Conservation (phyloP, 352 stramenopile species). For the Achlya hypogyna region DNA sequence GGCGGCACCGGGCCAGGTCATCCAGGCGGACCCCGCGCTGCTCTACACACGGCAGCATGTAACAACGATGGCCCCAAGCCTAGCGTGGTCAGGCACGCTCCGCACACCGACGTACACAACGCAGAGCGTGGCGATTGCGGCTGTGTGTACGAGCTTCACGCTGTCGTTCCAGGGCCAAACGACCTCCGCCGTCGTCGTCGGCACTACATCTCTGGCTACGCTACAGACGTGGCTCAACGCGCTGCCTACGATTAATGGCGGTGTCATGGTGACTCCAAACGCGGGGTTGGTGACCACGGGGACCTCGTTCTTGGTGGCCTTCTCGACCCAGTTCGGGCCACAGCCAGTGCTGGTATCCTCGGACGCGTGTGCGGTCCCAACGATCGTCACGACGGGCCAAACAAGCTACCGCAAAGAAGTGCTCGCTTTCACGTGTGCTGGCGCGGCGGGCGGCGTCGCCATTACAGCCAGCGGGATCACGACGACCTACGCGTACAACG, state of each 20-base stretch:
- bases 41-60: slow-evolving; percentile 49
- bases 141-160: slow-evolving; percentile 28
- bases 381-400: slow-evolving; percentile 27
- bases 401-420: slow-evolving; percentile 29
- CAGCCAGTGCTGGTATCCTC: slow-evolving; percentile 31
- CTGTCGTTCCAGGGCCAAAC: slow-evolving; percentile 41
- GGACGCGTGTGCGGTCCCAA: slow-evolving; percentile 17
- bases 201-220: slow-evolving; percentile 26
- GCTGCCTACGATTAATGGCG: slow-evolving; percentile 32
- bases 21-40: slow-evolving; percentile 39
- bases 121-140: slow-evolving; percentile 26
- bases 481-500: slow-evolving; percentile 7
- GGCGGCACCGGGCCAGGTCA: slow-evolving; percentile 35
- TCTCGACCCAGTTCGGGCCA: slow-evolving; percentile 38
- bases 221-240: slow-evolving; percentile 32
- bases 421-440: slow-evolving; percentile 9
- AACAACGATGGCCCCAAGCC: slow-evolving; percentile 36
- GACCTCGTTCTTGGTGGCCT: slow-evolving; percentile 41
- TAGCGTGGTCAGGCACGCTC: slow-evolving; percentile 40
- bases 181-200: slow-evolving; percentile 28
- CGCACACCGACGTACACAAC: slow-evolving; percentile 40
- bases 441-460: background rate
- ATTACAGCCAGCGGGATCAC: slow-evolving; percentile 6
- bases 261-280: slow-evolving; percentile 33
- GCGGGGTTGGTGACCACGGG: slow-evolving; percentile 22